Base-by-base conservation (phyloP, 768 basidiomycete species). In the Pulveroboletus ravenelii region DNA sequence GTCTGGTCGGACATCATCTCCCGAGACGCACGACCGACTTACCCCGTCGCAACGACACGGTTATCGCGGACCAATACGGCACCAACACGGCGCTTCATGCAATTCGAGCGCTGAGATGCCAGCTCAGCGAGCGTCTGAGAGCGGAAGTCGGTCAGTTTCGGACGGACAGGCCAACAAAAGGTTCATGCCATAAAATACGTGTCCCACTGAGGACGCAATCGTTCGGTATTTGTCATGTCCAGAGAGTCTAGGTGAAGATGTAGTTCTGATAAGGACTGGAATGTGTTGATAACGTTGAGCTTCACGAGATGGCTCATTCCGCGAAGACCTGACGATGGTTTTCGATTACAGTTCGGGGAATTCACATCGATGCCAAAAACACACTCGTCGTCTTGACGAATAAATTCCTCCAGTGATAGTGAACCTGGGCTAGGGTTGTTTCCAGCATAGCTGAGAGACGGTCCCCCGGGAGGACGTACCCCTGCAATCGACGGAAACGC, bases 1-100 rank as follows among this genome's bases (percentile, higher is more conserved):
- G 7, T 20, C 37, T 41, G 39, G 44, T 47, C 40, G 39, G 43
- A 56, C 9, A 40, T 37, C 14, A 38, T 17, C 35, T 34, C 29
- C 7, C 14, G 35, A 37, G 46, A 45, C 42, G 37, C 46, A 44
- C 41, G 54, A 10, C 13, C 3, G 34, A 58, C 74, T 44, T 69
- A 88, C 87, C 89, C 89, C 12, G 89, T 89, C 29, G 88, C 78
- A 18, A 92, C 71, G 23, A 92, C 80, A 27, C 89, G 80, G 54
- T 87, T 83, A 49, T 89, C 85, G 0, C 90, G 81, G 29, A 97
- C 94, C 27, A 99, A 73, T 17, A 99, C 82, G 0, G 94, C 94
- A 8, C 96, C 96, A 0, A 99, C 96, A 3, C 96, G 80, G 8
- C 94, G 80, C 66, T 97, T 96, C 93, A 97, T 96, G 65, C 94